Base-by-base conservation (phyloP, 2,329 filamentous ascomycete species). In the Colletotrichum melonis region DNA sequence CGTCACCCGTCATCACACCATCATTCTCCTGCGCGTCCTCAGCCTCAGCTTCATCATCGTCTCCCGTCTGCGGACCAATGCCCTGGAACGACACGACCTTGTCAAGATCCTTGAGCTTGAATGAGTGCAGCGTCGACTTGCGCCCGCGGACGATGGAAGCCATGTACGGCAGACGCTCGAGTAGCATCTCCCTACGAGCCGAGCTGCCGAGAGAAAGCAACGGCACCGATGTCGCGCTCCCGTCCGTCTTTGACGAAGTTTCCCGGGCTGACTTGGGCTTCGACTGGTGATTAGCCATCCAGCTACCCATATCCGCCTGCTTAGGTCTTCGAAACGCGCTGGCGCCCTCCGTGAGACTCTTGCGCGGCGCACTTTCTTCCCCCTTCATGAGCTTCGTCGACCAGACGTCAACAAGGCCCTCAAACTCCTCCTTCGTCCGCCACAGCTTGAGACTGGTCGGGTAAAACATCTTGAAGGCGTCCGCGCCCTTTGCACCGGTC, bases 401-500 rank as follows among this genome's bases (percentile, higher is more conserved):
- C 88, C 93, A 94, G 69, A 92, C 79, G 70, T 95, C 93, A 1
- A 97, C 84, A 1, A 94, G 81, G 0, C 90, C 91, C 74, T 94
- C 92, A 6, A 96, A 88, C 80, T 98, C 95, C 80, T 98, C 95
- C 75, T 91, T 93, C 68, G 91, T 89, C 73, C 92, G 89, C 95
- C 95, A 98, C 12, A 98, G 82, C 77, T 95, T 95, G 55, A 97
- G 85, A 68, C 93, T 95, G 0, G 92, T 92, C 0, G 97, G 97
- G 79, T 97, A 99, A 77, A 95, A 97, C 94, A 99, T 98, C 79
- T 94, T 95, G 84, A 92, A 92, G 0, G 93, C 89, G 78, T 95
- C 94, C 82, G 60, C 86, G 81, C 76, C 83, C 79, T 73, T 87
- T 81, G 78, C 84, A 77, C 79, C 78, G 79, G 84, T 77, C 78